Conservation (phyloP, 306 rosid genomes). For the Cicer judaicum region DNA sequence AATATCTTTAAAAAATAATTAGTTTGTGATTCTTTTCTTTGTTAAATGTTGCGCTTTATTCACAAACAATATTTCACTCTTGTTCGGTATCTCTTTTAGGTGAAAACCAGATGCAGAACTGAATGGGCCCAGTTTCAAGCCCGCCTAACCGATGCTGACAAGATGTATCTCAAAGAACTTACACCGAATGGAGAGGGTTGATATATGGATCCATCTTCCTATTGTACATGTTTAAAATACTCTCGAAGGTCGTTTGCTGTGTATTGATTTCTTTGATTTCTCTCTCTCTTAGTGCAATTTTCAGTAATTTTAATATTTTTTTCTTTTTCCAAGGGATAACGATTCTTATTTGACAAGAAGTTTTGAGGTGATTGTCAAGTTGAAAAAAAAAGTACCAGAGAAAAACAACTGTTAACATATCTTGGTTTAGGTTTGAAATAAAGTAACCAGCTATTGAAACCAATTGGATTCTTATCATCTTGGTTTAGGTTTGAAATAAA, state of each 20-base stretch:
- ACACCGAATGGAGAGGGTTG: slow-evolving; percentile 49
- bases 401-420: background rate
- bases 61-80: background rate
- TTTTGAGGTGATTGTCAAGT: background rate
- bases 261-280: background rate
- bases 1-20: background rate
- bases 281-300: background rate
- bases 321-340: background rate
- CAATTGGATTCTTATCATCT: background rate
- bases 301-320: background rate
- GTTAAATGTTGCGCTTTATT: background rate
- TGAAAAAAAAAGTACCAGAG: background rate
- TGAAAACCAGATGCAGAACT: slow-evolving; percentile 78
- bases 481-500: background rate
- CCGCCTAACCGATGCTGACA: slow-evolving; percentile 78
- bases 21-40: background rate
- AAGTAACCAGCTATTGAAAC: background rate
- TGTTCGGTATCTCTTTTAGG: slow-evolving; percentile 61
- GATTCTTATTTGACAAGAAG: background rate
- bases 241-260: slow-evolving; percentile 28
- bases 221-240: slow-evolving; percentile 53
- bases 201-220: slow-evolving; percentile 2
- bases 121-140: slow-evolving; percentile 93
- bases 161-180: slow-evolving; percentile 52
- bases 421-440: background rate